These are phyloP conservation scores for Penicillium malachiteum DNA, from an alignment of 495 filamentous ascomycete species.

Conservation along the genomic window DNA sequence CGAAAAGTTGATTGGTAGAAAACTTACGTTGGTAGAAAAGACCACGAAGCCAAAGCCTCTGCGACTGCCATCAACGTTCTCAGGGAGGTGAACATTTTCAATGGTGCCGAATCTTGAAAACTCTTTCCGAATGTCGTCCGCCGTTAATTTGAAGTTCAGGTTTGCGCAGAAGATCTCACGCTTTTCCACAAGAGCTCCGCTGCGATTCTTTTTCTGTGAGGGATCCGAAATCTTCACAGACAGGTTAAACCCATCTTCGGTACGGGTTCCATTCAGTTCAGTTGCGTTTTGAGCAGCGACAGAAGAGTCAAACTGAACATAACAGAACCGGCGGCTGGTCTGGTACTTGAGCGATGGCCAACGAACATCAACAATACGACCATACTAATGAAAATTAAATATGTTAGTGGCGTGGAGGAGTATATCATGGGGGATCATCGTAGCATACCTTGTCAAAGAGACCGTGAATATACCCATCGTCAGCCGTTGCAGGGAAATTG, in stretches of 20 bases:
- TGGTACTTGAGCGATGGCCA: slow-evolving; percentile 90
- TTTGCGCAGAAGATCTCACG: slow-evolving; percentile 84
- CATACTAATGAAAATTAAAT: slow-evolving; percentile 46
- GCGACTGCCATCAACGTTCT: slow-evolving; percentile 60
- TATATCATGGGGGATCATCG: not conserved
- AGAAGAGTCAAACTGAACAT: slow-evolving; percentile 76
- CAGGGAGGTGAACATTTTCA: slow-evolving; percentile 63
- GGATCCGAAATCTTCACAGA: slow-evolving; percentile 84
- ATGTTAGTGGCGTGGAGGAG: not conserved
- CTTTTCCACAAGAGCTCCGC: slow-evolving; percentile 78
- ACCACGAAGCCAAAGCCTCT: slow-evolving; percentile 76
- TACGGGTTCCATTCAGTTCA: slow-evolving; percentile 62
- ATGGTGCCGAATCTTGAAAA: slow-evolving; percentile 77
- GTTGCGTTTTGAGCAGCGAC: slow-evolving; percentile 65
- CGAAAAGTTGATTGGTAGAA: not conserved
- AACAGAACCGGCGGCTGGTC: slow-evolving; percentile 87
- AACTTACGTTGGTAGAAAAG: slow-evolving; percentile 65
- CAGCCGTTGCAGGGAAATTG: slow-evolving; percentile 84
- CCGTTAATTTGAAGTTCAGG: slow-evolving; percentile 62
- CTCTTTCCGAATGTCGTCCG: slow-evolving; percentile 64
- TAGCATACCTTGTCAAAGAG: slow-evolving; percentile 63
- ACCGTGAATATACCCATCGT: slow-evolving; percentile 74
- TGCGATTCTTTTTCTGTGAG: slow-evolving; percentile 68
- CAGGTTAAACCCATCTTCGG: slow-evolving; percentile 66
- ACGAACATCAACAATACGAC: slow-evolving; percentile 80